Evolutionary conservation across 1,284 basidiomycete species (phyloP), one percentile per base, ranked within the genome.

Genomic region (Leucoagaricus sp.): DNA sequence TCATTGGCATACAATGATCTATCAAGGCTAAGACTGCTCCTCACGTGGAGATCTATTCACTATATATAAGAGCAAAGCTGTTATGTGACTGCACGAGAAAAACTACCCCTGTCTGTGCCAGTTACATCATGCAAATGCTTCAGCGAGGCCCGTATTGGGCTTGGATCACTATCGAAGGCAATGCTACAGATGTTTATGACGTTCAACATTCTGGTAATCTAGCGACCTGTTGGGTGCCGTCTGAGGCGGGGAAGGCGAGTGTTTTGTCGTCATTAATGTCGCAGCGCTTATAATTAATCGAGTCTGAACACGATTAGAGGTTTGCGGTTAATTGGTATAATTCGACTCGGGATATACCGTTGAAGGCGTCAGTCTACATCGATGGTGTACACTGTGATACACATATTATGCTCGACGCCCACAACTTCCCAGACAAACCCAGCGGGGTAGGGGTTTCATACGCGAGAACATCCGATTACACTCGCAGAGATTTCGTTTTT

Each of bases 301-400:
- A n/a, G n/a, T n/a, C 44, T 31, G 29, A 12, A 19, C 41, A 4
- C 6, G 17, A 29, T 3, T 42, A 71, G 68, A 67, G 60, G 19
- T 69, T 71, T 57, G 58, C 63, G 23, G 65, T 71, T 4, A 66
- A 69, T 36, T 71, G 69, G 69, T 61, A 63, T 41, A 67, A 65
- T 41, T 52, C 49, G 5, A 58, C 54, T 3, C 59, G 68, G 38
- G 53, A 58, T 12, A 52, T 64, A n/a, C 60, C 66, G 17, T 38
- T 68, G 26, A 64, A 66, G 51, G 66, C 59, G 8, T 52, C 41
- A 3, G 60, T 68, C 13, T 50, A 54, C 45, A 67, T 68, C 29
- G 68, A 69, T 48, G 68, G 68, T 19, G 45, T 64, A 8, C 59
- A 58, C 29, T 68, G 67, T 46, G 63, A 67, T 53, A 65, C 57